phyloP scores from a whole-genome alignment of 192 early-diverging fungal genomes.

The Rhizophagus prolifer region DNA sequence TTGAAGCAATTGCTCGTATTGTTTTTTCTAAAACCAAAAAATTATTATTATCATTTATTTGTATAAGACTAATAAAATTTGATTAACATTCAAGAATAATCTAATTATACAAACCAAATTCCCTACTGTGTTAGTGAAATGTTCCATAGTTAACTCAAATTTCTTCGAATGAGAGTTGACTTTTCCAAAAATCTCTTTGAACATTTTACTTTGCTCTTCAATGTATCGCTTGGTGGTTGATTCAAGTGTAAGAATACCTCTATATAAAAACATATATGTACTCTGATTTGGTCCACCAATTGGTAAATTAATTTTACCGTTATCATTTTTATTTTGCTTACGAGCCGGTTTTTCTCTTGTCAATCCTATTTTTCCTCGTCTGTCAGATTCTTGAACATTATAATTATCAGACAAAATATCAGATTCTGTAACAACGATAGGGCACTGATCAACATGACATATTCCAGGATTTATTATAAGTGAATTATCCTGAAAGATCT shows the following conservation, averaged over 20 bases:
- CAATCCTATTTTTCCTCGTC: not conserved
- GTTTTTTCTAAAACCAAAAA: not conserved
- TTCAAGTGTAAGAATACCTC: slow-evolving; percentile 76
- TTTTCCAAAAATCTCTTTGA: slow-evolving; percentile 63
- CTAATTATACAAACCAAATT: slow-evolving; percentile 8
- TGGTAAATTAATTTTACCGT: slow-evolving; percentile 5
- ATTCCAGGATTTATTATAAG: not conserved
- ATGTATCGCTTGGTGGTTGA: slow-evolving; percentile 76
- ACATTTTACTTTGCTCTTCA: slow-evolving; percentile 73
- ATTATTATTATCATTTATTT: too few species aligned
- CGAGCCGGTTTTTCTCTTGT: not conserved
- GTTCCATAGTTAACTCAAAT: not conserved
- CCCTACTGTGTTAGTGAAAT: not conserved
- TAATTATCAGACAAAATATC: not conserved
- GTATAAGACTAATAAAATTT: not conserved
- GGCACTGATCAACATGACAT: slow-evolving; percentile 5
- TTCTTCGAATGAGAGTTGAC: not conserved
- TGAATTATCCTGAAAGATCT: not conserved
- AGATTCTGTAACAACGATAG: not conserved
- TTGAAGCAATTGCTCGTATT: not conserved
- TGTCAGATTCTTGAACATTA: not conserved
- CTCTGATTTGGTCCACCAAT: slow-evolving; percentile 59
- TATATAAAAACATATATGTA: slow-evolving; percentile 89
- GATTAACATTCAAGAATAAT: too few species aligned
- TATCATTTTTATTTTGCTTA: not conserved